These are phyloP conservation scores for Chytridium lagenaria DNA, from an alignment of 371 early-diverging fungal species.

Conservation along the genomic window DNA sequence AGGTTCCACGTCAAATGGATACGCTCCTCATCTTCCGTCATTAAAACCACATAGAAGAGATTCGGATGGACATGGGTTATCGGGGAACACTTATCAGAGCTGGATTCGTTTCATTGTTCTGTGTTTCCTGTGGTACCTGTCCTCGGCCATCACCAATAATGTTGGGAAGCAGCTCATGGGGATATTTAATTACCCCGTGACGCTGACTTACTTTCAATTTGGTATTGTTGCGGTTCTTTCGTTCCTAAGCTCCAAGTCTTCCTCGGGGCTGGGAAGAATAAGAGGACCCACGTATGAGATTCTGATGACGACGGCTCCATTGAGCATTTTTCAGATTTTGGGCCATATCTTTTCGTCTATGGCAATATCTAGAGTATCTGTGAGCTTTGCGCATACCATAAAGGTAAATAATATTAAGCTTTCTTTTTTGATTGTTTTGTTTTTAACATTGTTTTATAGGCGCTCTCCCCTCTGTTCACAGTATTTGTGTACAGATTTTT, in stretches of 20 bases:
- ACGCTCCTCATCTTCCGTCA: background rate
- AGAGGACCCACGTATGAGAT: constrained; percentile 62
- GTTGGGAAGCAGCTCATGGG: constrained; percentile 79
- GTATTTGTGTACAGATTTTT: constrained; percentile 75
- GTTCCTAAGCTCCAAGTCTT: constrained; percentile 52
- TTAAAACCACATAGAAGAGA: background rate
- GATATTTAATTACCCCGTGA: constrained; percentile 75
- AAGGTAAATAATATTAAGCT: constrained; percentile 63
- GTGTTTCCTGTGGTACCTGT: constrained; percentile 78
- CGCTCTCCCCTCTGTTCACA: constrained; percentile 87
- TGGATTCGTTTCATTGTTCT: constrained; percentile 41
- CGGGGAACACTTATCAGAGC: background rate
- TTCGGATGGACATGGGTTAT: background rate
- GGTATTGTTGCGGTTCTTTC: constrained; percentile 71
- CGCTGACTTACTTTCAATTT: constrained; percentile 82
- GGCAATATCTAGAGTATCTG: constrained; percentile 78
- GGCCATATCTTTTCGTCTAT: constrained; percentile 82
- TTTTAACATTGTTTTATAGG: constrained; percentile 54
- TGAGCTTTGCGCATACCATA: constrained; percentile 87
- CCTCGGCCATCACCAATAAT: constrained; percentile 82
- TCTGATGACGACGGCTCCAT: constrained; percentile 68
- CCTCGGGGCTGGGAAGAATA: constrained; percentile 35
- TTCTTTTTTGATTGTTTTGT: background rate
- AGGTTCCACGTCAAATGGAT: background rate
- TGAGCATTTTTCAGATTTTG: constrained; percentile 79